Percentiles rank a stretch among this genome's conserved stretches.
Conservation (phyloP, 768 basidiomycete genomes). For the Russula griseocarnosa region DNA sequence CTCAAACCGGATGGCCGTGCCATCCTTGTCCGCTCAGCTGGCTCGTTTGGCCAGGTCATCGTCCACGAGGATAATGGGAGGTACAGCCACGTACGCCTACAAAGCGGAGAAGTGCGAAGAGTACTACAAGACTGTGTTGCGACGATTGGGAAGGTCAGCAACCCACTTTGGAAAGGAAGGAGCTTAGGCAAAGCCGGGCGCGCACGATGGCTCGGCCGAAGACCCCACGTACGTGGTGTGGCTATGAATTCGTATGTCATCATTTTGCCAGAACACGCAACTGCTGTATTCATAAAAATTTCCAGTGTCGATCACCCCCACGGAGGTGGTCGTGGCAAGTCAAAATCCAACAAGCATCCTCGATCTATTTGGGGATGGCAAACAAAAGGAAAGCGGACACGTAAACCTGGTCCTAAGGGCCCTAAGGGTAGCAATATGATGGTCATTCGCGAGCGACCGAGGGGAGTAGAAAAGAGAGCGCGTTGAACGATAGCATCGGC, state of each 20-base stretch:
- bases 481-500: conserved; percentile 17
- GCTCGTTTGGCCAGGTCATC: conserved; percentile 78
- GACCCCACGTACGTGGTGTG: conserved; percentile 88
- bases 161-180: conserved; percentile 81
- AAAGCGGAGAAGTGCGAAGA: conserved; percentile 90
- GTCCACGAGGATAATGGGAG: conserved; percentile 65
- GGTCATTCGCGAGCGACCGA: conserved; percentile 81
- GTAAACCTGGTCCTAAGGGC: conserved; percentile 87
- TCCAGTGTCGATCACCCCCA: conserved; percentile 85
- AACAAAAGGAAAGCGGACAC: conserved; percentile 88
- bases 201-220: conserved; percentile 76
- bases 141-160: conserved; percentile 89
- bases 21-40: conserved; percentile 85
- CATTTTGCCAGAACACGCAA: not conserved
- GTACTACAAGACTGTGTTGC: conserved; percentile 78
- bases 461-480: conserved; percentile 54
- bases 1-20: conserved; percentile 73
- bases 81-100: conserved; percentile 80
- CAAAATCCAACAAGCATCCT: conserved; percentile 93
- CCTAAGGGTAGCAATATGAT: conserved; percentile 88
- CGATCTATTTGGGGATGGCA: conserved; percentile 91
- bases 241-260: conserved; percentile 87
- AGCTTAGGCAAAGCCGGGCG: conserved; percentile 91
- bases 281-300: conserved; percentile 14
- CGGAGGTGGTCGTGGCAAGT: conserved; percentile 97